Base-by-base conservation (phyloP, 2,329 filamentous ascomycete species). In the Cladobotryum protrusum region DNA sequence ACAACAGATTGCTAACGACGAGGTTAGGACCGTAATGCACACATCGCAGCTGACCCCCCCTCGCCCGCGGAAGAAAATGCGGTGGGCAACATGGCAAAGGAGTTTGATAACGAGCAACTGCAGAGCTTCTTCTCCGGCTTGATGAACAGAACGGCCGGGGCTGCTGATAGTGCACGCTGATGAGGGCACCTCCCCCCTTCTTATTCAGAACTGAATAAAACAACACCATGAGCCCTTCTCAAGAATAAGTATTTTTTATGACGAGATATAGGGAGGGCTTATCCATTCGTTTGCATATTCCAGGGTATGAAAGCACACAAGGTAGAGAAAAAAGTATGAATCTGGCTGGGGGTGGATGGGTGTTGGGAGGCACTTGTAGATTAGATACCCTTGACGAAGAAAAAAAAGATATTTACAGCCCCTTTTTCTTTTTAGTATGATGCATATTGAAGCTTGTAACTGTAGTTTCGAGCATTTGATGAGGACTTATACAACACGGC, bases 101-200 rank as follows among this genome's bases (percentile, higher is more conserved):
- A 70, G 8, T 68, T 61, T 49, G 67, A 82, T 62, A 80, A 76
- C 40, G 78, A 81, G 54, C 76, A 79, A 57, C 65, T 82, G 47
- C 74, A 80, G 55, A 78, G 74, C 54, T 83, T 83, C 66, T 83
- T 83, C 58, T 74, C 73, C 50, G 76, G 75, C 33, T 63, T 83
- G 53, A 81, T 82, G 77, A 81, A 80, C 57, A 72, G 76, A 54
- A 76, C 77, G 45, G 63, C 56, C 20, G 57, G 57, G 8, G 52
- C 58, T 14, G 51, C 53, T 2, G 60, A 62, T n/a, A 52, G 52
- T 4, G 55, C 58, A 9, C 56, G 59, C 32, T 56, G 17, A 48
- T 52, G 18, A 49, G 11, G 11, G 24, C 11, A 2, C 24, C 6
- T 29, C 6, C 6, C 4, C 24, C 24, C 24, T 29, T 13, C 6